A percentile compares a stretch with the other conserved stretches of the same genome.
These are phyloP conservation scores for Phoma sp. DNA, from an alignment of 2,329 filamentous ascomycete species.

Conservation along the genomic window DNA sequence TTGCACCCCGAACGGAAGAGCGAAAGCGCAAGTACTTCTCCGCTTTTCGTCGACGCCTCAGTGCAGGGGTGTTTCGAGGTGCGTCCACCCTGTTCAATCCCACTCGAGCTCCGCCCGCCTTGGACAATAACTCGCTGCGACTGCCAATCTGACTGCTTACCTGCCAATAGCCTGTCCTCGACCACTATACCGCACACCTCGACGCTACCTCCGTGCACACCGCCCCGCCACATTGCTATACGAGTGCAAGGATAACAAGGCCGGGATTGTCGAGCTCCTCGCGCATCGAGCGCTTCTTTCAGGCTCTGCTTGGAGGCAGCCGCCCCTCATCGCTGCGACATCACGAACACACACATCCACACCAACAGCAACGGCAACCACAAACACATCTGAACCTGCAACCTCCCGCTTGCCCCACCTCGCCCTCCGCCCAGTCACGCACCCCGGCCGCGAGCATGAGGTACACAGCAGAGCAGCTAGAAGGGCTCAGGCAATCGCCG, in stretches of 20 bases:
- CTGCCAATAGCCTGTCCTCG: neutral
- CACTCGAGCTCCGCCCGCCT: slow-evolving; percentile 28
- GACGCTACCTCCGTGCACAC: slow-evolving; percentile 10
- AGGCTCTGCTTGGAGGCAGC: slow-evolving; percentile 27
- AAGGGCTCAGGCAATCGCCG: slow-evolving; percentile 80
- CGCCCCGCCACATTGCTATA: slow-evolving; percentile 21
- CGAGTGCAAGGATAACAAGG: slow-evolving; percentile 18
- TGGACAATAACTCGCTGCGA: slow-evolving; percentile 7
- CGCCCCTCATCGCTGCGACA: slow-evolving; percentile 15
- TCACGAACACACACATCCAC: slow-evolving; percentile 10
- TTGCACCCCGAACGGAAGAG: slow-evolving; percentile 11
- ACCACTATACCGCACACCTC: neutral
- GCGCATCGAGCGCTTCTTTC: slow-evolving; percentile 26
- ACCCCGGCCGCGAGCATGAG: slow-evolving; percentile 35
- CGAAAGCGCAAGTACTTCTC: slow-evolving; percentile 27
- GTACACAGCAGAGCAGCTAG: slow-evolving; percentile 79
- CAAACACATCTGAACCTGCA: slow-evolving; percentile 5
- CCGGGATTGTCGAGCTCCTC: slow-evolving; percentile 17
- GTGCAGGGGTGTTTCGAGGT: slow-evolving; percentile 32
- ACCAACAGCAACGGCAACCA: neutral
- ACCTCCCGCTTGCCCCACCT: slow-evolving; percentile 24
- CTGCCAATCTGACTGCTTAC: neutral
- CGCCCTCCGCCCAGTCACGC: slow-evolving; percentile 16
- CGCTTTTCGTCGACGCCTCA: slow-evolving; percentile 38
- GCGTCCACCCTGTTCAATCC: slow-evolving; percentile 34